Percentiles rank a stretch among this genome's conserved stretches.
These are phyloP conservation scores for Paraphoma sp. DNA, from an alignment of 2,329 filamentous ascomycete species.

Conservation along the genomic window DNA sequence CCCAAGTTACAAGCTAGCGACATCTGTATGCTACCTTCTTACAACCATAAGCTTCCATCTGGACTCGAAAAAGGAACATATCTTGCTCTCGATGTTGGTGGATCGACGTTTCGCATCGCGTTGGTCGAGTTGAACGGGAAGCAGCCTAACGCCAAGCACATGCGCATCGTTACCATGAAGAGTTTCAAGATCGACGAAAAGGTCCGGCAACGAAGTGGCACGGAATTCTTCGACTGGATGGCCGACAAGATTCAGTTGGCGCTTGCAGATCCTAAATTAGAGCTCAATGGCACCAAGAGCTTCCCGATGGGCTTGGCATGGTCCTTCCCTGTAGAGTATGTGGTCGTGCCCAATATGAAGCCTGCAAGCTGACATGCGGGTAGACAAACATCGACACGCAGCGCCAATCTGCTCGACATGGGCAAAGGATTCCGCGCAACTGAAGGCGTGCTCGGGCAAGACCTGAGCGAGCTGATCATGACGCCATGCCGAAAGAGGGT, in stretches of 20 bases:
- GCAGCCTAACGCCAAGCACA: conserved; percentile 50
- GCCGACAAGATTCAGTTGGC: conserved; percentile 64
- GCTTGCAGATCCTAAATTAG: conserved; percentile 51
- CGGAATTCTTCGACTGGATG: conserved; percentile 72
- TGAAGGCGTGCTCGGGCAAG: conserved; percentile 64
- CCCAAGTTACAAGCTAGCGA: conserved; percentile 62
- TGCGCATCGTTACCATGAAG: conserved; percentile 63
- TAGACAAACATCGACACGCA: conserved; percentile 65
- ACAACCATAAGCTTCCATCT: conserved; percentile 66
- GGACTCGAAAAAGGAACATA: conserved; percentile 66
- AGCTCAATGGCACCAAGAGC: conserved; percentile 46
- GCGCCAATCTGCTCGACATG: conserved; percentile 66
- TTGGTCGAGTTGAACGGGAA: conserved; percentile 63
- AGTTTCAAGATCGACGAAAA: conserved; percentile 63
- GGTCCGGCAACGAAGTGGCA: conserved; percentile 62
- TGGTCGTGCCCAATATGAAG: conserved; percentile 4
- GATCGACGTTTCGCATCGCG: conserved; percentile 70
- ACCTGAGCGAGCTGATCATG: conserved; percentile 66
- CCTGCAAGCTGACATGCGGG: conserved; percentile 17
- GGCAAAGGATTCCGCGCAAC: conserved; percentile 70
- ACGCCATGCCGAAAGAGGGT: conserved; percentile 61
- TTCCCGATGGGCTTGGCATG: conserved; percentile 68
- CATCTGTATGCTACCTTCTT: conserved; percentile 70
- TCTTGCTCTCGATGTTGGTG: conserved; percentile 68
- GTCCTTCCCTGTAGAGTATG: conserved; percentile 69